Evolutionary conservation across 129 eudicot genomes (phyloP), one percentile per base, ranked within the genome.

Genomic region (Flaveria linearis): DNA sequence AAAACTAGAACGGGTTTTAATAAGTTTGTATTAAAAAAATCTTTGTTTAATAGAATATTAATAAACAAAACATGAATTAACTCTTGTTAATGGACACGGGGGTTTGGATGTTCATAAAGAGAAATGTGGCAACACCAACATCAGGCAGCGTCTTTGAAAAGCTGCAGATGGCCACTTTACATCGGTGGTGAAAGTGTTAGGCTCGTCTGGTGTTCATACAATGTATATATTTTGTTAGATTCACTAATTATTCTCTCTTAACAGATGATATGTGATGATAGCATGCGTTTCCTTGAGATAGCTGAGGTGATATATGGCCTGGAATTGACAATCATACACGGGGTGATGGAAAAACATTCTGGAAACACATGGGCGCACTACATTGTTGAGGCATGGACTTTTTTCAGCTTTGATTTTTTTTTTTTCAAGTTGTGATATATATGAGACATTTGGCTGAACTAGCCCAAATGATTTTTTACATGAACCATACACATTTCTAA

Each of bases 211-310:
- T 3, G 36, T 30, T 0, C 36, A 30, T 30, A 30, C 36, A 30
- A 30, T 30, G 12, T 58, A 22, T 71, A 18, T 71, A 17, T 18
- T 7, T 53, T 14, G 25, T 51, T 12, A 5, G 65, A 52, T 11
- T 30, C 11, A 57, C 60, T 16, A 43, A 39, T 60, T 20, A 23
- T 5, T 47, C 22, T 64, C 43, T 73, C 42, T 26, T 39, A 16
- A 68, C 90, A 93, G 98, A 90, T 93, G 97, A 26, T 82, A 20
- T 93, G 98, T 51, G 69, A 77, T 50, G 95, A 88, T 80, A 86
- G 90, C 78, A 89, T 77, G 10, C 86, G 87, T 41, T 90, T 93
- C 80, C 90, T 88, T 23, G 97, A 93, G 77, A 91, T 93, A 71
- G 88, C 96, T 14, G 97, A 88, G 85, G 97, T 90, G 52, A 87